Base-by-base conservation (phyloP, 139 green algal species). In the Eudorina sp. region DNA sequence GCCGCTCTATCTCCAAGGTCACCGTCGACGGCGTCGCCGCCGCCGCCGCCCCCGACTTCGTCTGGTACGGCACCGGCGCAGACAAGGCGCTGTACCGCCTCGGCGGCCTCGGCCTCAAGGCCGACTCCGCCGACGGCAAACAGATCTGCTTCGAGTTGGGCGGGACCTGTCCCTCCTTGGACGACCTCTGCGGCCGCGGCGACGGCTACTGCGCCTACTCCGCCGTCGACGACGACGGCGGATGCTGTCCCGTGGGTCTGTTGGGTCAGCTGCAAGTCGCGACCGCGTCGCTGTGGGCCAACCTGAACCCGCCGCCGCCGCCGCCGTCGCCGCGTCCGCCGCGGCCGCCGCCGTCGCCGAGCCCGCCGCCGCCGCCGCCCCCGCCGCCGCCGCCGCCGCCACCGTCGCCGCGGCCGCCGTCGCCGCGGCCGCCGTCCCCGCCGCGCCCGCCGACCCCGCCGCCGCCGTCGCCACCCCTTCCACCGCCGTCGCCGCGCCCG, bases 181-280 rank as follows among this genome's bases (percentile, higher is more conserved):
- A 60, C 27, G 5, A 43, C 1, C 87, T 90, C 16, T 90, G 87
- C 78, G 29, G 51, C 13, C 6, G 29, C 2, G 48, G 19, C 21
- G 62, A 86, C 40, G 78, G 78, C 53, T 21, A 8, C 4, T 90
- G 87, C 87, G 48, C 19, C 4, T 88, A 84, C 68, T 18, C 78
- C 34, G 86, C 81, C 68, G 51, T 83, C 8, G 79, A 90, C 68
- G 87, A 41, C 40, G 40, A 53, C 27, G 83, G 78, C 77, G 29
- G 79, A 51, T 90, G 86, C 86, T 90, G 86, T 72, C 77, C 86
- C 27, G 77, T 87, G 0, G 48, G 64, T 51, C 41, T 83, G 7
- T 31, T 75, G 29, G 84, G 84, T n/a, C 9, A 82, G 27, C 64
- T 60, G 36, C 86, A 75, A 29, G 18, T 62, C 19, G 13, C 48